These are phyloP conservation scores for Boletus rex-veris DNA, from an alignment of 768 basidiomycete species.

Conservation along the genomic window DNA sequence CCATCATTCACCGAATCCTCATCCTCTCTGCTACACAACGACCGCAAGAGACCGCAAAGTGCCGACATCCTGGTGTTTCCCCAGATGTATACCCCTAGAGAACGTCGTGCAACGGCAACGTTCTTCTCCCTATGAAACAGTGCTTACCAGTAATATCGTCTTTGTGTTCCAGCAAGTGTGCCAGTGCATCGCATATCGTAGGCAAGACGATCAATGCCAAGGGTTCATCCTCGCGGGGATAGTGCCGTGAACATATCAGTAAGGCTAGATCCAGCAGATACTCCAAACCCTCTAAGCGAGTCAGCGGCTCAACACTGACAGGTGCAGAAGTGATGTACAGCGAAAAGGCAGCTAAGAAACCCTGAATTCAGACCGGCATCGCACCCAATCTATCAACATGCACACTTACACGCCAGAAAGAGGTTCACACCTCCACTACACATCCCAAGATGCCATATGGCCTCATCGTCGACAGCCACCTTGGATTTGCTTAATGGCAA, in stretches of 20 bases:
- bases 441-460: conserved; percentile 38
- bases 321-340: conserved; percentile 36
- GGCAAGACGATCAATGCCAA: conserved; percentile 50
- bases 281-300: conserved; percentile 41
- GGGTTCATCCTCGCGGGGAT: conserved; percentile 45
- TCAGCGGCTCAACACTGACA: conserved; percentile 33
- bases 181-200: conserved; percentile 48
- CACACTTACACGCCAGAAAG: conserved; percentile 39
- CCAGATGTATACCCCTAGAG: conserved; percentile 8
- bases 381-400: background rate
- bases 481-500: conserved; percentile 3
- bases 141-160: conserved; percentile 29
- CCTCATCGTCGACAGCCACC: conserved; percentile 29
- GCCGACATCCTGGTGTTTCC: conserved; percentile 46
- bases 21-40: conserved; percentile 20
- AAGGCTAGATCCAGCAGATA: conserved; percentile 49
- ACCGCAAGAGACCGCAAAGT: conserved; percentile 39
- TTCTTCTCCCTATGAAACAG: background rate
- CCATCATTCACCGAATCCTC: conserved; percentile 8
- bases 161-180: conserved; percentile 32
- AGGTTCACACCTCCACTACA: conserved; percentile 31
- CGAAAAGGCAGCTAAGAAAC: conserved; percentile 43
- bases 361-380: background rate
- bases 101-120: background rate
- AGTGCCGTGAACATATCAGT: conserved; percentile 44